Evolutionary conservation across 805 yeast genomes (phyloP).

Genomic region (Yamadazyma olivae): DNA sequence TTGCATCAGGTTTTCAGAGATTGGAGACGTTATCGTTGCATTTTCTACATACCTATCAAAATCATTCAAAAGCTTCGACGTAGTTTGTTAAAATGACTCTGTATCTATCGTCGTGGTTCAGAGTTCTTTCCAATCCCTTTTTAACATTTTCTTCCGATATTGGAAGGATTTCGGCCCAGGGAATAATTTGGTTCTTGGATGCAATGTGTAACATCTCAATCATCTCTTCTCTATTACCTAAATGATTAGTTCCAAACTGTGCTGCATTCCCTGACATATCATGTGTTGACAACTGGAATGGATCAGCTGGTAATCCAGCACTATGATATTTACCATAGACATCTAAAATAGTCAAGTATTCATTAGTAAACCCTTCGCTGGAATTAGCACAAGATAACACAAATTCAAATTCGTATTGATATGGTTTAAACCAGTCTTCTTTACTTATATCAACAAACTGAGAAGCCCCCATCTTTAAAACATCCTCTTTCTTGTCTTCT

Average conservation of each 20-base stretch:
- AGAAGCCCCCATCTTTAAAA: conserved; percentile 54
- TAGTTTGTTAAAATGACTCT: conserved; percentile 60
- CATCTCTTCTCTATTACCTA: conserved; percentile 65
- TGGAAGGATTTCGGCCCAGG: conserved; percentile 63
- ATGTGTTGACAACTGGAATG: conserved; percentile 47
- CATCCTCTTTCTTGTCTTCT: conserved; percentile 48
- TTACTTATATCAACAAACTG: conserved; percentile 49
- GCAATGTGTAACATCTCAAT: conserved; percentile 65
- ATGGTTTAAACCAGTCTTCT: conserved; percentile 21
- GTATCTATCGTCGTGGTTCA: conserved; percentile 56
- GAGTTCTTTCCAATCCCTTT: conserved; percentile 53
- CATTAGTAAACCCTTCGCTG: conserved; percentile 25
- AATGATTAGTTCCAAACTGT: conserved; percentile 54
- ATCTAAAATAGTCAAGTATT: conserved; percentile 41
- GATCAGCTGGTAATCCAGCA: conserved; percentile 61
- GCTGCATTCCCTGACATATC: conserved; percentile 50
- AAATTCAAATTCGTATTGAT: conserved; percentile 35
- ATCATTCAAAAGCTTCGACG: conserved; percentile 45
- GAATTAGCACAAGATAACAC: conserved; percentile 46
- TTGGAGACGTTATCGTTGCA: no score
- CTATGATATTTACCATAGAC: conserved; percentile 58
- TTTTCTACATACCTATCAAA: no score
- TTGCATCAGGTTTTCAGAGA: no score
- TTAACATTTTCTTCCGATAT: conserved; percentile 51
- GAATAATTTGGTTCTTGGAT: conserved; percentile 51